phyloP scores from a whole-genome alignment of 352 stramenopile species.

The Plasmopara muralis region DNA sequence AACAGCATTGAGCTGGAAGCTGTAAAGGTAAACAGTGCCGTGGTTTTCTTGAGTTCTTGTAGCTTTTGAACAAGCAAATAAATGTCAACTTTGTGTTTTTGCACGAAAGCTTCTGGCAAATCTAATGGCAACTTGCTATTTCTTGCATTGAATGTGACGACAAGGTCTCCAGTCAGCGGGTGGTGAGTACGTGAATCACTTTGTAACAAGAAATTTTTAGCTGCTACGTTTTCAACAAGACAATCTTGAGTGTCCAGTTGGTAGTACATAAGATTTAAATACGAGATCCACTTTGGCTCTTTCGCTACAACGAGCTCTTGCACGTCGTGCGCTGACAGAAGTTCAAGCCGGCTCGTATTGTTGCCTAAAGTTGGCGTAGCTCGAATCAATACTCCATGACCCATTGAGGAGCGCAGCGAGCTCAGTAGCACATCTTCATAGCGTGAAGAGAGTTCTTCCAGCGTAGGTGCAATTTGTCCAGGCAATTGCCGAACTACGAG shows the following conservation, averaged over 20 bases:
- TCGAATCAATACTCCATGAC: constrained; percentile 56
- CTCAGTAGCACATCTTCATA: constrained; percentile 58
- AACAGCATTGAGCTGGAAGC: constrained; percentile 12
- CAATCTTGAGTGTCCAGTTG: constrained; percentile 27
- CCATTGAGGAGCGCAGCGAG: constrained; percentile 55
- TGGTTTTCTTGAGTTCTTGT: constrained; percentile 53
- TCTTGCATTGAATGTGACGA: constrained; percentile 53
- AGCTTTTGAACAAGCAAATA: constrained; percentile 51
- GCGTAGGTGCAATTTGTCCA: constrained; percentile 30
- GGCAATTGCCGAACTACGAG: constrained; percentile 40
- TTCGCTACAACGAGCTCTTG: constrained; percentile 38
- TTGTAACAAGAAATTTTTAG: constrained; percentile 47
- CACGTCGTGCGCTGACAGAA: constrained; percentile 49
- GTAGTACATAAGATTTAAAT: constrained; percentile 59
- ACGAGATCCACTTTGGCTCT: constrained; percentile 43
- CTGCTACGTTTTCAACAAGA: constrained; percentile 33
- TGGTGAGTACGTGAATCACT: constrained; percentile 4
- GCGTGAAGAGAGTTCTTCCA: constrained; percentile 37
- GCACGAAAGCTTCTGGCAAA: constrained; percentile 65
- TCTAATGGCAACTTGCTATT: constrained; percentile 44
- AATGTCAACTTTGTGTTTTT: constrained; percentile 57
- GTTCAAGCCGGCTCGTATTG: constrained; percentile 21
- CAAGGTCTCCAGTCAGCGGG: constrained; percentile 40
- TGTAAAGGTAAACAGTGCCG: constrained; percentile 21
- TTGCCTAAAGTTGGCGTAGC: constrained; percentile 11